Evolutionary conservation across 768 basidiomycete species (phyloP), one percentile per base, ranked within the genome.

Genomic region (Tephrocybe sp.): DNA sequence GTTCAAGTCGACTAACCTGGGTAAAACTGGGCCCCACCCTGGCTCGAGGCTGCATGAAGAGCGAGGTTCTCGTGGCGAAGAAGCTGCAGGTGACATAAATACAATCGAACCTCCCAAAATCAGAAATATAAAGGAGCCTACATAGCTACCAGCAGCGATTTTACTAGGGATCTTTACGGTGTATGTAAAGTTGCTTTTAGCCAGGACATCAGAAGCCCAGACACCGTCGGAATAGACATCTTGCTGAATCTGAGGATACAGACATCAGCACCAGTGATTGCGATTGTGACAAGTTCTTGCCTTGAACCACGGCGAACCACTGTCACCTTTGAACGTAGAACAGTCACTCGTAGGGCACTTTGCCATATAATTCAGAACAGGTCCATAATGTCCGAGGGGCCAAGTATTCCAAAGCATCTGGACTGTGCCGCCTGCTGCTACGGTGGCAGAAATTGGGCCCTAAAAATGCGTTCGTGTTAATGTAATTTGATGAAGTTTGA

Each of bases 31-130:
- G 72, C 69, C 14, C 72, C 70, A 20, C 67, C 67, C 41, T 62
- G 24, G 33, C 60, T 67, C 15, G 56, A 52, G 15, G 63, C 71
- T 12, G 56, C 69, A 48, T 73, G 72, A 42, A 73, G 50, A 12
- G 72, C 70, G n/a, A 73, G 62, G 40, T 72, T 70, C 56, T 73
- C 70, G 47, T 73, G 71, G 7, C 70, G 68, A 28, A 73, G 63
- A 30, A 30, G 28, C 28, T 30, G 28, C 32, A 73, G 58, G 68
- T 72, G 44, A 14, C 5, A 30, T 30, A 30, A 30, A 12, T 12
- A 46, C 41, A 21, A 11, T 15, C 6, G 3, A 28, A 33, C 18
- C 6, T 38, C n/a, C n/a, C n/a, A 11, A 43, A 34, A 41, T 30
- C 8, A 21, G 12, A 28, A n/a, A 14, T 11, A 7, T 9, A 34